phyloP scores from a whole-genome alignment of 2,329 filamentous ascomycete genomes.

The Coniosporium tulheliwenetii region DNA sequence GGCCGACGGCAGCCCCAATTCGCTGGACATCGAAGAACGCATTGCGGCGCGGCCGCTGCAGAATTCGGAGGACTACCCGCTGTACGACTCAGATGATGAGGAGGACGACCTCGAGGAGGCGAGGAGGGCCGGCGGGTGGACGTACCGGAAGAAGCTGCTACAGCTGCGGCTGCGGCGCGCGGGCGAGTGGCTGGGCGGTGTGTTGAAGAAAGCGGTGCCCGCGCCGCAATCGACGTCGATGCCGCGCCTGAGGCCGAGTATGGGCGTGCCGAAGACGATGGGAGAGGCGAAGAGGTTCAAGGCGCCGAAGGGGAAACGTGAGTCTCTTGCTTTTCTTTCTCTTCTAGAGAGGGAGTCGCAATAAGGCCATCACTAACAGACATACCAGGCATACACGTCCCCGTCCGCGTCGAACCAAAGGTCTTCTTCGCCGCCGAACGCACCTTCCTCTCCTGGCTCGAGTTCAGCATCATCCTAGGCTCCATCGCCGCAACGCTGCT shows the following conservation, averaged over 20 bases:
- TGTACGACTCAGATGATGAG: slow-evolving; percentile 80
- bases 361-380: slow-evolving; percentile 4
- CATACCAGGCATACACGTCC: slow-evolving; percentile 66
- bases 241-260: slow-evolving; percentile 19
- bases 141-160: slow-evolving; percentile 47
- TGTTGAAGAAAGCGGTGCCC: slow-evolving; percentile 18
- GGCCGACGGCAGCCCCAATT: slow-evolving; percentile 17
- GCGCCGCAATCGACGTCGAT: slow-evolving; percentile 27
- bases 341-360: neutral
- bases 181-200: slow-evolving; percentile 17
- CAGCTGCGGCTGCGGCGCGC: slow-evolving; percentile 34
- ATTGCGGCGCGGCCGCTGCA: slow-evolving; percentile 45
- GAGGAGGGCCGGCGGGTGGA: slow-evolving; percentile 57
- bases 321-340: slow-evolving; percentile 2
- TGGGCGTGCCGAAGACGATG: slow-evolving; percentile 27
- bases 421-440: slow-evolving; percentile 94
- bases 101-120: slow-evolving; percentile 65
- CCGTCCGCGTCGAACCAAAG: slow-evolving; percentile 90
- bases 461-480: slow-evolving; percentile 90
- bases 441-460: slow-evolving; percentile 93
- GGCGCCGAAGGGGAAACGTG: slow-evolving; percentile 59
- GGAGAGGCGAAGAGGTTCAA: slow-evolving; percentile 38
- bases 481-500: slow-evolving; percentile 72
- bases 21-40: slow-evolving; percentile 69
- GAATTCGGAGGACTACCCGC: slow-evolving; percentile 49